Base-by-base conservation (phyloP, 345 rosid genomes). In the Populus ilicifolia region DNA sequence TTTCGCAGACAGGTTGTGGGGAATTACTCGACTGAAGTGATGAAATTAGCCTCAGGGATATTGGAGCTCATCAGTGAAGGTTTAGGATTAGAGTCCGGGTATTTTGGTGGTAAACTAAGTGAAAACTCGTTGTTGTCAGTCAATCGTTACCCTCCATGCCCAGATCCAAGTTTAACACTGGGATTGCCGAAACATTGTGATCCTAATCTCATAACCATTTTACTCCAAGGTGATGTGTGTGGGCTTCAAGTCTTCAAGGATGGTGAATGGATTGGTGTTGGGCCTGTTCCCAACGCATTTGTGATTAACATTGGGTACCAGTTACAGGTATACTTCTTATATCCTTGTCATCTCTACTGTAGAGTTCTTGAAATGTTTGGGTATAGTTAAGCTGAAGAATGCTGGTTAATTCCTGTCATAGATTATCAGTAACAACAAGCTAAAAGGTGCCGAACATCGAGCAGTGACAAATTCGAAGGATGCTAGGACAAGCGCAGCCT, bases 121-220 rank as follows among this genome's bases (percentile, higher is more conserved):
- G 54, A 67, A 66, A 54, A 35, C 21, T 71, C 73, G 14, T n/a
- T 77, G 18, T 30, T 85, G 67, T 21, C 81, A 20, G 38, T 85
- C 2, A 81, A 85, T 63, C 46, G 75, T 67, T 80, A 85, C 67
- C 86, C 86, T 0, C 80, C 87, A 2, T 85, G 84, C 73, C 88
- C 87, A 20, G 77, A 84, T 27, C 88, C 88, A 18, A 81, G 79
- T 36, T 72, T 85, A 65, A 78, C 86, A 33, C 46, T 84, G 11
- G 90, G 90, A 78, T 48, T 83, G n/a, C 65, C 82, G n/a, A 76
- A 75, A 74, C 82, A 73, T 36, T 10, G 67, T 23, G 82, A 79
- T 68, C 70, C 67, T 2, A 70, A 27, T 30, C 59, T 80, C 68
- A 39, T 77, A 20, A 77, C 81, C 66, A 66, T 80, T 56, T 52